phyloP scores from a whole-genome alignment of 1,284 basidiomycete species.

The Trichosporon sp. region DNA sequence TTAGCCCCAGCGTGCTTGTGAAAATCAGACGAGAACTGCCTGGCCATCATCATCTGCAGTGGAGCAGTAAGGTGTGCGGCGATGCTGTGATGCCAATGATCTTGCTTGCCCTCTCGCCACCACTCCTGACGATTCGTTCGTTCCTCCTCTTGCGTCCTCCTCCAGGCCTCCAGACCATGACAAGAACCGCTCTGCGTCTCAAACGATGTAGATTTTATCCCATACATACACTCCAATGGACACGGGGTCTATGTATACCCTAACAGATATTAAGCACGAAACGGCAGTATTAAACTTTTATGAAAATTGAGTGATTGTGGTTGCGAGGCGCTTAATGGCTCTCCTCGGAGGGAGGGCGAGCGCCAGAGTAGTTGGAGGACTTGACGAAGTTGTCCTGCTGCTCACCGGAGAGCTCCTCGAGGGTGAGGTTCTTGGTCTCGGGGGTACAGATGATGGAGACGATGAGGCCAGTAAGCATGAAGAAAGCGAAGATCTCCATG shows the following conservation, averaged over 20 bases:
- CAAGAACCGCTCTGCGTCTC: no score
- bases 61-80: no score
- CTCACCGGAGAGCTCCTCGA: constrained; percentile 67
- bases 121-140: no score
- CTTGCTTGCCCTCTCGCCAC: no score
- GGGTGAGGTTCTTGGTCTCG: constrained; percentile 63
- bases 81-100: no score
- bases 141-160: no score
- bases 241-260: neutral
- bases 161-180: no score
- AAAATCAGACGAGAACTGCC: no score
- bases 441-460: constrained; percentile 68
- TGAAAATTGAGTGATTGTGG: constrained; percentile 31
- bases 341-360: neutral
- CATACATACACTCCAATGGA: neutral
- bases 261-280: neutral
- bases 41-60: no score
- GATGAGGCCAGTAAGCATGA: constrained; percentile 69
- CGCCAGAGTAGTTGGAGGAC: constrained; percentile 17
- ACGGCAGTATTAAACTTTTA: neutral
- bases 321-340: constrained; percentile 23
- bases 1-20: no score
- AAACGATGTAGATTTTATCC: no score
- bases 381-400: constrained; percentile 59
- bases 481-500: constrained; percentile 62